A percentile compares a stretch with the other conserved stretches of the same genome.
These are phyloP conservation scores for Globisporangium megalacanthum DNA, from an alignment of 352 stramenopile genomes.

Conservation along the genomic window DNA sequence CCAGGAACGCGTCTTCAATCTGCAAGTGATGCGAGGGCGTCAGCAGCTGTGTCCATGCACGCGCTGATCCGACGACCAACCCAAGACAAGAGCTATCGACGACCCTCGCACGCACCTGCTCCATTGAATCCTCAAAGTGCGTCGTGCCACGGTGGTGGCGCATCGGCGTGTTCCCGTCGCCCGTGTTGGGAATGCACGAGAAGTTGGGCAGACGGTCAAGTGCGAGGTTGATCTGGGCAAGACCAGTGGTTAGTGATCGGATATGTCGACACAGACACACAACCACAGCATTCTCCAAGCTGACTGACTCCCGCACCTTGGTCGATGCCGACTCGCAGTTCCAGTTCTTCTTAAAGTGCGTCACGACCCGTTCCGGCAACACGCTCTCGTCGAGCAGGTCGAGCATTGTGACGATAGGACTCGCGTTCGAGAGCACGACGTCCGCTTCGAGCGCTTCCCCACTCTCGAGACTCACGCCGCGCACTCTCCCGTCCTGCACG, in stretches of 20 bases:
- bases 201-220: constrained; percentile 83
- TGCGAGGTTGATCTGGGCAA: constrained; percentile 83
- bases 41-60: too few relatives aligned
- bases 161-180: constrained; percentile 51
- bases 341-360: constrained; percentile 77
- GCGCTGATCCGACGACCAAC: too few relatives aligned
- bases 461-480: constrained; percentile 56
- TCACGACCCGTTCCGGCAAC: constrained; percentile 47
- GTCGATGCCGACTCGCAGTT: constrained; percentile 75
- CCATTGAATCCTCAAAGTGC: constrained; percentile 81
- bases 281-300: neutral
- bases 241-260: too few relatives aligned
- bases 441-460: constrained; percentile 50
- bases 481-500: constrained; percentile 32
- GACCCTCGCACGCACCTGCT: constrained; percentile 33
- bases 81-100: too few relatives aligned
- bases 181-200: constrained; percentile 63
- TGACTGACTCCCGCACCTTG: constrained; percentile 30
- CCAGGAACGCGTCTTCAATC: constrained; percentile 87
- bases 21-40: constrained; percentile 12
- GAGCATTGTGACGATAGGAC: constrained; percentile 77
- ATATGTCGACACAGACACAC: neutral
- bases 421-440: constrained; percentile 77
- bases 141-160: constrained; percentile 85
- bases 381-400: constrained; percentile 60